phyloP scores from a whole-genome alignment of 129 eudicot species.

The Oenanthe sinensis region DNA sequence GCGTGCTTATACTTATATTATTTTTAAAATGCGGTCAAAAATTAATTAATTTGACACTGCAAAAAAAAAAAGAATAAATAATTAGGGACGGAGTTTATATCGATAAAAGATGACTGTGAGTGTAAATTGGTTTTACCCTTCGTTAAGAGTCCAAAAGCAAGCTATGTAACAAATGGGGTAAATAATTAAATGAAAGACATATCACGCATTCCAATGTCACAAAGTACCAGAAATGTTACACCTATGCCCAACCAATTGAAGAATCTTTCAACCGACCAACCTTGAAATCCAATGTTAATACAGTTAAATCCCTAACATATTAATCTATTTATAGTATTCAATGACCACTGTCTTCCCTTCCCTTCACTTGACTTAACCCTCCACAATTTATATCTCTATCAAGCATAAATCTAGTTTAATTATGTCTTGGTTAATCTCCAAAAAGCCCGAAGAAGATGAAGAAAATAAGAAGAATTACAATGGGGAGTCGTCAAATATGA shows the following conservation, averaged over 20 bases:
- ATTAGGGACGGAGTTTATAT: no score
- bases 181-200: neutral
- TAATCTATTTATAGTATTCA: no score
- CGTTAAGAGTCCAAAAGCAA: neutral
- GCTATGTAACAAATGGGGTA: neutral
- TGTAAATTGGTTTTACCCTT: no score
- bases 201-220: neutral
- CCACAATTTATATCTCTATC: neutral
- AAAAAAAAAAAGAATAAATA: no score
- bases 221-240: neutral
- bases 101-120: no score
- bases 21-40: no score
- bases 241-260: neutral
- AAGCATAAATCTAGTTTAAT: neutral
- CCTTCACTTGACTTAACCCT: neutral
- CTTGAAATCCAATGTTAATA: neutral
- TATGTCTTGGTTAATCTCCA: slow-evolving; percentile 23
- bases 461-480: neutral
- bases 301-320: no score
- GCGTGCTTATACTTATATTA: no score
- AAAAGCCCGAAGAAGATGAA: slow-evolving; percentile 10
- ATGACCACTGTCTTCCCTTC: neutral
- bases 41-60: no score
- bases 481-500: neutral
- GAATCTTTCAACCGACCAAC: slow-evolving; percentile 10